Base-by-base conservation (phyloP, 2,329 filamentous ascomycete genomes). In the Aschersonia sp. region DNA sequence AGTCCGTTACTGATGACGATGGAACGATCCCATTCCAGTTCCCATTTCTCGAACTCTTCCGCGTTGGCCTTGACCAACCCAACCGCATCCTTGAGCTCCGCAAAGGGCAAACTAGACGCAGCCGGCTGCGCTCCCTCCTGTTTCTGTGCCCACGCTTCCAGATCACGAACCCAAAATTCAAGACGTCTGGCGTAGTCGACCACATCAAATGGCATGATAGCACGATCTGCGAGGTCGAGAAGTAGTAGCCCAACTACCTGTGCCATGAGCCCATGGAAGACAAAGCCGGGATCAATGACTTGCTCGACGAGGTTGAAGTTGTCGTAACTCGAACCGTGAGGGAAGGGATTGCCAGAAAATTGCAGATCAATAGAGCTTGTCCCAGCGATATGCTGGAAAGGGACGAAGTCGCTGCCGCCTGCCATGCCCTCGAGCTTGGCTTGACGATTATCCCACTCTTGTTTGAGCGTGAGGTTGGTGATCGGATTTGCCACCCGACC, bases 321-420 rank as follows among this genome's bases (percentile, higher is more conserved):
- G 60, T 97, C 90, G 64, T 94, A 94, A 65, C 85, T 92, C 51
- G 84, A 89, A 63, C 88, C 82, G 46, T 82, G 79, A 0, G 89
- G 87, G 56, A 76, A 83, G 9, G 69, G 64, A 6, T 75, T 69
- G 43, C 84, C 85, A 39, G 69, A 57, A 59, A 98, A 97, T 31
- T 78, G 75, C 54, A 98, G 78, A 61, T 97, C 88, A 48, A 98
- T 71, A 9, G 85, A 89, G 43, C 87, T 90, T 6, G 81, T 88
- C 46, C 92, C 92, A 1, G 87, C 87, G 46, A 97, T 85, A 60
- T 90, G 79, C 64, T 94, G 90, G 63, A 97, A 98, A 2, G 88
- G 80, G 3, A 88, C 84, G 57, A 87, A 92, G 63, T 97, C 92
- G 54, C 87, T 84, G 8, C 76, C 81, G 5, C 80, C 81, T 10